Conservation (phyloP, 495 filamentous ascomycete species). For the Aspergillus diversus region DNA sequence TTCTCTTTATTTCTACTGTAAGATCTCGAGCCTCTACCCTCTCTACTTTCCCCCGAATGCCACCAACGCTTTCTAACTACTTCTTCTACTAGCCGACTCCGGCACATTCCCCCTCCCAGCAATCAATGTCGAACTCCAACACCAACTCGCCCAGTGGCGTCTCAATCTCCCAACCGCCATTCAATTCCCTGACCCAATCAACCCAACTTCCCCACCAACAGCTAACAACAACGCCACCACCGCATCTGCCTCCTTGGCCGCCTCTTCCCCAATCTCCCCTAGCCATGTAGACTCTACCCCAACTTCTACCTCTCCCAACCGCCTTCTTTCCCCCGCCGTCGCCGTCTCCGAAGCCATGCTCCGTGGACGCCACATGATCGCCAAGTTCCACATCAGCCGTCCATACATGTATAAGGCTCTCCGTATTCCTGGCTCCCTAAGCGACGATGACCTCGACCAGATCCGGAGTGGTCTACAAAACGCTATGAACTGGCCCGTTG, state of each 20-base stretch:
- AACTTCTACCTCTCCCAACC: slow-evolving; percentile 19
- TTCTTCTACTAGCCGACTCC: slow-evolving; percentile 39
- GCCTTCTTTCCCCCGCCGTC: slow-evolving; percentile 40
- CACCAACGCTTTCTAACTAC: not conserved
- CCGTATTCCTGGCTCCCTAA: slow-evolving; percentile 40
- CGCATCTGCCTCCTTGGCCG: slow-evolving; percentile 30
- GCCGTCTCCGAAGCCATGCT: slow-evolving; percentile 54
- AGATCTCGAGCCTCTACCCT: slow-evolving; percentile 9
- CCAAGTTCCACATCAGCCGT: slow-evolving; percentile 53
- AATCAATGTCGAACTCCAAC: slow-evolving; percentile 48
- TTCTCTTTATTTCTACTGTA: slow-evolving; percentile 54
- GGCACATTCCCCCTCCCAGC: slow-evolving; percentile 50
- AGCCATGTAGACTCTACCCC: slow-evolving; percentile 21
- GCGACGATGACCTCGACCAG: slow-evolving; percentile 51
- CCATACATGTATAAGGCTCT: slow-evolving; percentile 54
- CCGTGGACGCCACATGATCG: slow-evolving; percentile 47
- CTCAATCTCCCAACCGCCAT: slow-evolving; percentile 47
- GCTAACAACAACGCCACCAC: slow-evolving; percentile 25
- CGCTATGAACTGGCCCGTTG: slow-evolving; percentile 52
- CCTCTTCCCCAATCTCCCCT: slow-evolving; percentile 26
- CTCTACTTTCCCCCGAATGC: no score
- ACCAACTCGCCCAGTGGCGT: slow-evolving; percentile 54
- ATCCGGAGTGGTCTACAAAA: slow-evolving; percentile 46
- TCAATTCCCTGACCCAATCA: slow-evolving; percentile 39
- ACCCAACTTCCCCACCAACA: slow-evolving; percentile 24